Conservation (phyloP, 306 rosid species). For the Erythrophleum fordii region DNA sequence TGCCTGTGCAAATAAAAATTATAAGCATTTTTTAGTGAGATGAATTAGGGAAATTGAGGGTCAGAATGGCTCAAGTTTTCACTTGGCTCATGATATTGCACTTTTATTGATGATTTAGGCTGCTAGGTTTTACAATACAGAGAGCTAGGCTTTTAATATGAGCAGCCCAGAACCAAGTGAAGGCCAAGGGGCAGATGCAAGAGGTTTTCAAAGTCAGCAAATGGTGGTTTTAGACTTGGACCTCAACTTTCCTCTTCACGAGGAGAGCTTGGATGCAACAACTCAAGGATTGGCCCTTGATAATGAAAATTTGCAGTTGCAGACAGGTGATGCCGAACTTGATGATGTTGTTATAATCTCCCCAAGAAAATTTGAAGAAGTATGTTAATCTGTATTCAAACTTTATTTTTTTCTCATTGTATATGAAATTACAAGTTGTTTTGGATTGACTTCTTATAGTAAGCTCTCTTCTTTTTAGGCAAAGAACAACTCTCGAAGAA, state of each 20-base stretch:
- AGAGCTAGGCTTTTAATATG: background rate
- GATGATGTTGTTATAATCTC: constrained; percentile 21
- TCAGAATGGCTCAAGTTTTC: background rate
- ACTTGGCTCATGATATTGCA: background rate
- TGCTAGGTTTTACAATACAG: background rate
- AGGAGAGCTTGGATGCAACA: background rate
- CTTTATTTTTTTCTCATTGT: background rate
- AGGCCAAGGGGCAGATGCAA: background rate
- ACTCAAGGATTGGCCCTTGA: constrained; percentile 5
- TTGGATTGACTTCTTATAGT: background rate
- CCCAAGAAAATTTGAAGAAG: constrained; percentile 28
- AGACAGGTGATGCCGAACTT: background rate
- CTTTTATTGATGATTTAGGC: background rate
- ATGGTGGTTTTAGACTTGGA: background rate
- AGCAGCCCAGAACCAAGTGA: background rate
- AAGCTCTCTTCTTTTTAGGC: constrained; percentile 12
- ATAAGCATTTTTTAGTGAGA: background rate
- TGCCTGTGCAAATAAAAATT: background rate
- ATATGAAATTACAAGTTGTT: background rate
- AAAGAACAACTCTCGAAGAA: constrained; percentile 5
- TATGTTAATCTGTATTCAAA: background rate
- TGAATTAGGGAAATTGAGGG: background rate
- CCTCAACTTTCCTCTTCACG: background rate
- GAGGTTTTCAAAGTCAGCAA: background rate
- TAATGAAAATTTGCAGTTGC: constrained; percentile 11